phyloP scores from a whole-genome alignment of 2,329 filamentous ascomycete species.

The Colletotrichum graminicola region DNA sequence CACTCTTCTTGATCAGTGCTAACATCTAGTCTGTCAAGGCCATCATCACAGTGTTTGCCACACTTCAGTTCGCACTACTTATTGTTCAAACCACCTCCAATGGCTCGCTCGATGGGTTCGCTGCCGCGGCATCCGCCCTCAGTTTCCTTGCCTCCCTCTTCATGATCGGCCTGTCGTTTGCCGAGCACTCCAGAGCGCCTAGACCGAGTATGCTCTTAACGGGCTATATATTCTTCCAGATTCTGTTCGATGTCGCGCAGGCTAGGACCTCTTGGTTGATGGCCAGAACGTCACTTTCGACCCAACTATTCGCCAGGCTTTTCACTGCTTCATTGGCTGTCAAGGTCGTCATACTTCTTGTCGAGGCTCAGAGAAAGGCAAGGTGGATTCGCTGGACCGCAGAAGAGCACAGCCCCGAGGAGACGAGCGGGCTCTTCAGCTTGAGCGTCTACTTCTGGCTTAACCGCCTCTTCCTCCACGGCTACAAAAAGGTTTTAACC shows the following conservation, averaged over 20 bases:
- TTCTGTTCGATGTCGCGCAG: constrained; percentile 59
- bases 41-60: constrained; percentile 46
- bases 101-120: constrained; percentile 45
- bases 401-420: constrained; percentile 55
- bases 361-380: constrained; percentile 56
- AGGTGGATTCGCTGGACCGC: constrained; percentile 55
- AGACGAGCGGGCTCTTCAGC: constrained; percentile 50
- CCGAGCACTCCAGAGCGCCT: constrained; percentile 49
- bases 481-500: constrained; percentile 49
- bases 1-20: not conserved
- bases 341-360: constrained; percentile 53
- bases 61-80: constrained; percentile 51
- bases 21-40: not conserved
- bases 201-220: constrained; percentile 59
- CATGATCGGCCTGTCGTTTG: constrained; percentile 48
- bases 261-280: constrained; percentile 58
- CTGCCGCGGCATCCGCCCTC: constrained; percentile 48
- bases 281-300: constrained; percentile 31
- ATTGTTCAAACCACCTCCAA: constrained; percentile 46
- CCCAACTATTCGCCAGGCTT: constrained; percentile 47
- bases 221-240: constrained; percentile 56
- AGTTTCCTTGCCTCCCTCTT: constrained; percentile 48
- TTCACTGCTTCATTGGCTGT: constrained; percentile 52
- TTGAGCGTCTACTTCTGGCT: constrained; percentile 53
- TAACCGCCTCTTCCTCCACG: constrained; percentile 50